Conservation (phyloP, 371 early-diverging fungal species). For the Mucor irregularis region DNA sequence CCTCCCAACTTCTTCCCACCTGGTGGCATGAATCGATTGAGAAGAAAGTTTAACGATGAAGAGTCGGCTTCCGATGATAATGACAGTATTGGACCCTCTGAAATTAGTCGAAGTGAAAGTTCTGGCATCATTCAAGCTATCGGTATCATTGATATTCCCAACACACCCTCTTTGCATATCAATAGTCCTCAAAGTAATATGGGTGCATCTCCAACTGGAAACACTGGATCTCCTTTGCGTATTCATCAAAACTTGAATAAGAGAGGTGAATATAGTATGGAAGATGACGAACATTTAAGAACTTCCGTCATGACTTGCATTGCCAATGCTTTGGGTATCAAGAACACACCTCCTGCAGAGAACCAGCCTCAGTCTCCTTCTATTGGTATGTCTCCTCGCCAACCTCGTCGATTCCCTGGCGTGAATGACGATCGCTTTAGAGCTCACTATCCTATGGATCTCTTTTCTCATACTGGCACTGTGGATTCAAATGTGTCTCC, state of each 20-base stretch:
- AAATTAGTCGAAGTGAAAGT: constrained; percentile 30
- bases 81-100: constrained; percentile 12
- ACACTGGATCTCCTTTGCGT: constrained; percentile 5
- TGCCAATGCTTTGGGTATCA: constrained; percentile 41
- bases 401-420: constrained; percentile 8
- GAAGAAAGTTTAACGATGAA: constrained; percentile 56
- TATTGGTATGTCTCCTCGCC: constrained; percentile 11
- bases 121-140: constrained; percentile 42
- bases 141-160: constrained; percentile 38
- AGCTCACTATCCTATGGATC: constrained; percentile 36
- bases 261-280: constrained; percentile 54
- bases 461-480: constrained; percentile 47
- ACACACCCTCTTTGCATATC: constrained; percentile 29
- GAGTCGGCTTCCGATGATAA: constrained; percentile 17
- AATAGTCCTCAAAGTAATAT: constrained; percentile 2
- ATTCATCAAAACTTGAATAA: constrained; percentile 19
- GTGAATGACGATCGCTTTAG: neutral
- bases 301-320: constrained; percentile 70
- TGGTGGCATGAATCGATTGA: constrained; percentile 69
- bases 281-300: constrained; percentile 63
- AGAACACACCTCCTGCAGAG: neutral
- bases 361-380: neutral
- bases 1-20: constrained; percentile 66
- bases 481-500: constrained; percentile 37
- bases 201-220: neutral